Conservation (phyloP, 1,284 basidiomycete genomes). For the Rhizoctonia solani region DNA sequence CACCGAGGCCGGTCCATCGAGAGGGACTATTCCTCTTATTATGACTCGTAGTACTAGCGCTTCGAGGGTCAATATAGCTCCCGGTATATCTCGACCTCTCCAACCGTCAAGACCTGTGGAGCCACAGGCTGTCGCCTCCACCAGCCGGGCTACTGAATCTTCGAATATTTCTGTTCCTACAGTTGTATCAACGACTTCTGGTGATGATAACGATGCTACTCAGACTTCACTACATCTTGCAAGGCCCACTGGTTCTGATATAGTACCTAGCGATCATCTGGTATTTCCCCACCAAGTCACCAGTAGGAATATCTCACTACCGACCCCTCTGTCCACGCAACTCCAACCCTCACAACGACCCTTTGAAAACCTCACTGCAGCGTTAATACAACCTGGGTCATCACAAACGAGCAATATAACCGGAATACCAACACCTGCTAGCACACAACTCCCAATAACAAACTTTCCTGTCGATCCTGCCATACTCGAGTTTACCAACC, state of each 20-base stretch:
- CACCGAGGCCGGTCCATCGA: slow-evolving; percentile 2
- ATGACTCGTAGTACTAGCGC: neutral
- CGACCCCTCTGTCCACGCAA: neutral
- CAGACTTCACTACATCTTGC: too few relatives aligned
- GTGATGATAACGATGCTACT: neutral
- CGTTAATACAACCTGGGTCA: neutral
- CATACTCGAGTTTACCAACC: neutral
- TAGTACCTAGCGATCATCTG: neutral
- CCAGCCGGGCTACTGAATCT: neutral
- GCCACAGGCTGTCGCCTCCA: neutral
- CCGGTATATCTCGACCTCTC: neutral
- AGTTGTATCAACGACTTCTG: neutral
- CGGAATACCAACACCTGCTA: neutral
- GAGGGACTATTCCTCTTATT: neutral
- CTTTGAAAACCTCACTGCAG: neutral
- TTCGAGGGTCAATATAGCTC: neutral
- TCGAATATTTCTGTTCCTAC: neutral
- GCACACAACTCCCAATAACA: neutral
- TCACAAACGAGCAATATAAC: neutral
- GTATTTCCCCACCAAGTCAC: neutral
- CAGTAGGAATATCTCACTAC: neutral
- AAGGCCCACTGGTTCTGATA: neutral
- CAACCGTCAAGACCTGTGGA: neutral
- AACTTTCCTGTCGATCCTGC: neutral
- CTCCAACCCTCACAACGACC: too few relatives aligned